Percentiles rank a stretch among this genome's conserved stretches.
Evolutionary conservation across 2,329 filamentous ascomycete species (phyloP).

Genomic region (Aspergillaceae sp.): DNA sequence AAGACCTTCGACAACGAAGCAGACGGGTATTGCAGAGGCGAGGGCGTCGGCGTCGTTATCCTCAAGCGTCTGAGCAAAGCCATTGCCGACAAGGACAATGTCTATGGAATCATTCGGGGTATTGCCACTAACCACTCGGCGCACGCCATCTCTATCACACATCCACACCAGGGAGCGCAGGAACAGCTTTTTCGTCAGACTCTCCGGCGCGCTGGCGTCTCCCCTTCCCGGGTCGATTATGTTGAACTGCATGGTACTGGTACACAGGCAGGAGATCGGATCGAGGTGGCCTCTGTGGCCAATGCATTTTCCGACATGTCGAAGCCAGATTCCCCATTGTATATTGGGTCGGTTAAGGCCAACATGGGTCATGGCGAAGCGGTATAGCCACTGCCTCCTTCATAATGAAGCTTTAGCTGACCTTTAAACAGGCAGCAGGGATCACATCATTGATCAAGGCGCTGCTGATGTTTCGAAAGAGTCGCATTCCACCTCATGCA

Average conservation of each 20-base stretch:
- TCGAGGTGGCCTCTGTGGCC: conserved; percentile 29
- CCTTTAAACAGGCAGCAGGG: conserved; percentile 39
- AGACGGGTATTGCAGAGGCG: conserved; percentile 48
- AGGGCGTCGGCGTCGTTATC: conserved; percentile 42
- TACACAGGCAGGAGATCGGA: conserved; percentile 34
- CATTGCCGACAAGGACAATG: conserved; percentile 39
- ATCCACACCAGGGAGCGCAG: conserved; percentile 34
- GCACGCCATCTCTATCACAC: conserved; percentile 39
- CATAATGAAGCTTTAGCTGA: not conserved
- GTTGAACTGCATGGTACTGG: conserved; percentile 37
- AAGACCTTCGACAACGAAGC: conserved; percentile 42
- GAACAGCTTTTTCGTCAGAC: conserved; percentile 29
- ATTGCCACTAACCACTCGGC: conserved; percentile 38
- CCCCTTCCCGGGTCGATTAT: conserved; percentile 29
- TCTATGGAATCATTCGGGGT: conserved; percentile 36
- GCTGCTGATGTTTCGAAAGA: conserved; percentile 31
- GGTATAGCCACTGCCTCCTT: conserved; percentile 13
- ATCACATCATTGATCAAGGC: conserved; percentile 30
- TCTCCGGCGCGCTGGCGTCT: conserved; percentile 27
- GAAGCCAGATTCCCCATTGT: conserved; percentile 42
- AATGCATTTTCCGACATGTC: conserved; percentile 17
- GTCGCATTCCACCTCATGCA: conserved; percentile 24
- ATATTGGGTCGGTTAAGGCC: conserved; percentile 55
- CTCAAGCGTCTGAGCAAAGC: conserved; percentile 47
- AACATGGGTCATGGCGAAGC: conserved; percentile 58